Evolutionary conservation across 495 filamentous ascomycete species (phyloP), one percentile per base, ranked within the genome.

Genomic region (Penicillium maclennaniae): DNA sequence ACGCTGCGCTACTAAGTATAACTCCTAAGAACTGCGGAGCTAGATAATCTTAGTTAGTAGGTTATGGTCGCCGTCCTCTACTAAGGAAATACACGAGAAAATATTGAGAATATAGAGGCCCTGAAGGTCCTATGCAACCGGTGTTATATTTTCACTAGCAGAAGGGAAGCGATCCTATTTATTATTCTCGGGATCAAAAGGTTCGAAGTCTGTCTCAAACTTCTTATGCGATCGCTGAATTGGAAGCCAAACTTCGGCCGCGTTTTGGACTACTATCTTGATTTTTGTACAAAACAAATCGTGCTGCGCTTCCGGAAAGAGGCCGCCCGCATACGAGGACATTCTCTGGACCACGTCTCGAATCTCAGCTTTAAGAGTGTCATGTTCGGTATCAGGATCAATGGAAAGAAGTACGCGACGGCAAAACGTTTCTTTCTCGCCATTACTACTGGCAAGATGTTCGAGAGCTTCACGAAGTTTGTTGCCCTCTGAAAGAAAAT

Each of bases 351-450:
- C 28, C 12, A 60, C 48, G 19, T 26, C 21, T 43, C 20, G 16
- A 39, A 39, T 39, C 31, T 49, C 27, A 14, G 38, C 15, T 19
- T 48, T 7, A 7, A 55, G 36, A 49, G 44, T 28, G 4, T 47
- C 28, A 6, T 31, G 9, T 31, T 58, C 36, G 34, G 44, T 48
- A 14, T 53, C 25, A 2, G 51, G 47, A 52, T 54, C 43, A 25
- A 62, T 49, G 4, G 59, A 53, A 25, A 55, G 55, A 43, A 62
- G 49, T 23, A 62, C 40, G n/a, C 42, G 26, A 23, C 59, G 55
- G 45, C 37, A 55, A 42, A 58, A 62, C 8, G 43, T 41, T 55
- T 62, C 59, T 42, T 59, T 62, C 43, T 62, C 49, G 25, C 38
- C 6, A 43, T 62, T 37, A 21, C 27, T 46, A 19, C 27, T 41